Base-by-base conservation (phyloP, 345 rosid species). In the Boechera retrofracta region DNA sequence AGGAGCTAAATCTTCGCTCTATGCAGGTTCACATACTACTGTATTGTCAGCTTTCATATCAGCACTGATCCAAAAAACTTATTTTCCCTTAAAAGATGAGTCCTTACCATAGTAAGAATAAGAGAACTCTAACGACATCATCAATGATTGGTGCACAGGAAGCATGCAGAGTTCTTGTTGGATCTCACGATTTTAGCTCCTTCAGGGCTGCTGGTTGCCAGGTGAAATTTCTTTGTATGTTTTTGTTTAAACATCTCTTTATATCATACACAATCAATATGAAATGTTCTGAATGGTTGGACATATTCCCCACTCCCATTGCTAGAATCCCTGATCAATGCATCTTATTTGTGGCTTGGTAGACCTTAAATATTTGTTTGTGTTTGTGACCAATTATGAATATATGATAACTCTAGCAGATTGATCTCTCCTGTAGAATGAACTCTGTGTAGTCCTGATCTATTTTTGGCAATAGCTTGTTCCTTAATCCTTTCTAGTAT, bases 191-290 rank as follows among this genome's bases (percentile, higher is more conserved):
- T 83, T 94, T 94, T 80, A 94, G 97, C 81, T 92, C 98, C 85
- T 94, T 94, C 86, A 84, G 97, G 83, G 97, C 97, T 67, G 32
- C 92, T 77, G 90, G 95, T 83, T 92, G 98, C 81, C 95, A 90
- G 95, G 97, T 78, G 49, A 57, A 58, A 2, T 39, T 87, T 79
- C 61, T 80, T 58, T 57, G 45, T 72, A 53, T 21, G 67, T 64
- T 67, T 48, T 29, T 58, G 7, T 10, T 28, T 42, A 31, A 62
- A 60, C 7, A 35, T 54, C 29, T 69, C 32, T 62, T 42, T 44
- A 24, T 63, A 11, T 52, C 32, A 41, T 70, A 18, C 41, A 62
- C 38, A 13, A 75, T 45, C 56, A 67, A 38, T 69, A 75, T 64
- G 39, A 32, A 39, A 51, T 61, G 64, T 69, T 45, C 5, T 54